phyloP scores from a whole-genome alignment of 2,329 filamentous ascomycete species.

The Clarireedia hainanense region DNA sequence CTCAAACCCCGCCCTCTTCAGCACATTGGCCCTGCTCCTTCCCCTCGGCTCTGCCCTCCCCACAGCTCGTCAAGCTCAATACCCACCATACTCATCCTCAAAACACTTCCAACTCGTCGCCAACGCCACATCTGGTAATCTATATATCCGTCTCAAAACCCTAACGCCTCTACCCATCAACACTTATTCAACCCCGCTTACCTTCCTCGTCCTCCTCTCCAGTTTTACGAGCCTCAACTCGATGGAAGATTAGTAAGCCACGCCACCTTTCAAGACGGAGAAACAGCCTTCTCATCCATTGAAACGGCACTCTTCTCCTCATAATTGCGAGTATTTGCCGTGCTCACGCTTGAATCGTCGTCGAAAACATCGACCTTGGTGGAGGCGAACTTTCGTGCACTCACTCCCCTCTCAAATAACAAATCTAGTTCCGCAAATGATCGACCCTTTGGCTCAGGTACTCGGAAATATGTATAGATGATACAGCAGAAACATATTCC shows the following conservation, averaged over 20 bases:
- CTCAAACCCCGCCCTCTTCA: no score
- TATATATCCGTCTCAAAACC: no score
- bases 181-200: no score
- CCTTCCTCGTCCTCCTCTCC: no score
- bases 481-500: conserved; percentile 49
- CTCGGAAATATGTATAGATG: conserved; percentile 70
- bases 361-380: conserved; percentile 27
- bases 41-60: no score
- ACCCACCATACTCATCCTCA: no score
- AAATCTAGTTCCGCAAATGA: conserved; percentile 83
- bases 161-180: no score
- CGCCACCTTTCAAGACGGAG: not conserved
- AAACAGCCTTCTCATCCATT: not conserved
- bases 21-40: no score
- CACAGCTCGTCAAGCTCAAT: no score
- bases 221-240: no score
- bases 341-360: conserved; percentile 19
- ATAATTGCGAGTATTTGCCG: conserved; percentile 16
- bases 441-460: conserved; percentile 72
- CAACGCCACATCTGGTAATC: no score
- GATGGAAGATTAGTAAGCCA: not conserved
- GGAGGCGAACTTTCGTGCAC: conserved; percentile 30
- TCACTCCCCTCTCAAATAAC: conserved; percentile 66
- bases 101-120: no score
- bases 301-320: conserved; percentile 59